Evolutionary conservation across 768 basidiomycete genomes (phyloP), one percentile per base, ranked within the genome.

Genomic region (Termitomyces sp.): DNA sequence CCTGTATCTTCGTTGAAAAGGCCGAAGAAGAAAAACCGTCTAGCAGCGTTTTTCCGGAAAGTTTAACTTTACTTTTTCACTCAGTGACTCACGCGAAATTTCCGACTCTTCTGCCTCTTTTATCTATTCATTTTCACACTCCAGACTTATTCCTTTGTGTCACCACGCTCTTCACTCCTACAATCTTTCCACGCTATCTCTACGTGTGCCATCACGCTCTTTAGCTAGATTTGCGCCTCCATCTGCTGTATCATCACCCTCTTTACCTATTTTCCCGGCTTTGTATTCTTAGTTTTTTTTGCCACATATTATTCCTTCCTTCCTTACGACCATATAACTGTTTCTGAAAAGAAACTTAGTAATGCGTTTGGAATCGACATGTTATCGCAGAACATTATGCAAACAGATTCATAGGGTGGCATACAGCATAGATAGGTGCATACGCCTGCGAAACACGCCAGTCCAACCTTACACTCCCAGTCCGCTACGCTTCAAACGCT

Each of bases 341-440:
- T 42, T 55, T n/a, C 39, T 6, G 3, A 39, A 11, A 28, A 2
- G 8, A 20, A 18, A 55, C 7, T 28, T 16, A 2, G 24, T 13
- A 18, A 44, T 11, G n/a, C 7, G 28, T 6, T 55, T 20, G n/a
- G 12, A n/a, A 20, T 44, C 28, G 16, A 33, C 28, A 32, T 20
- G 40, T 13, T 55, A 42, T n/a, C n/a, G 39, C 60, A 62, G 44
- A 54, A 39, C 49, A 61, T 56, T 35, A 59, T 62, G 55, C 58
- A 60, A 55, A 58, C 54, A 52, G 38, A 48, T 54, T 65, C 62
- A 63, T 64, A 56, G 52, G 49, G 56, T 67, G 62, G 66, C 66
- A 63, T 67, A 64, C 58, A 61, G 62, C 60, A 73, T 69, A 67
- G 69, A 63, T 63, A 67, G 60, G 62, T 62, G 63, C 67, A 71